Evolutionary conservation across 371 early-diverging fungal genomes (phyloP), one percentile per base, ranked within the genome.

Genomic region (Mucor plumbeus): DNA sequence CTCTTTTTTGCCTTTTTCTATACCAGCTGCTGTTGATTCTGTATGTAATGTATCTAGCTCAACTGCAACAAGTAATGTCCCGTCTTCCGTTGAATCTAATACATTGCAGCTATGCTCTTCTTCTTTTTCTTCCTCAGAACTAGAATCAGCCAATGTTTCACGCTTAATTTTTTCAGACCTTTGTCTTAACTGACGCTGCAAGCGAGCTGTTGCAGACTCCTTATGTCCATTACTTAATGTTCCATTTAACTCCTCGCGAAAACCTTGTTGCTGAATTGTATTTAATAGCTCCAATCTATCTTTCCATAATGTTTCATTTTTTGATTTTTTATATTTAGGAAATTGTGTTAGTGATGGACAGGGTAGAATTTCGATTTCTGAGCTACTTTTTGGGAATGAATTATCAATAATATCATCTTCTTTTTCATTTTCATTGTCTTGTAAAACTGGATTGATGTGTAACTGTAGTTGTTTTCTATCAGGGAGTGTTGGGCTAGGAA

Each of bases 361-460:
- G 4, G 70, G 70, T 39, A 70, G 14, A 8, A 70, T 65, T 21
- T 61, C 65, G 2, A 69, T 59, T 17, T 70, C 58, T 15, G 48
- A 50, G 21, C 15, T 14, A 38, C 17, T 13, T 34, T 19, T 35
- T 7, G 35, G 55, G 7, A 17, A 36, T 38, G 26, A 36, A 8
- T 53, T 10, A 14, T 48, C 36, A 14, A 19, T 5, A 10, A 7
- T 35, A 26, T 1, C 26, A 26, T 26, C 26, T 26, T 26, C 1
- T 1, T 26, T 26, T 13, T 19, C 47, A 15, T 48, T 21, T 35
- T 50, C 59, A 34, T 61, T 35, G 15, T 62, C 38, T 44, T 56
- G 43, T 13, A 31, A 33, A 26, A 33, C 21, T 6, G 56, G 17
- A 11, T 67, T 48, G 14, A 50, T 60, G 39, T 60, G 55, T n/a